Evolutionary conservation across 225 moss, liverwort and hornwort species (phyloP), one percentile per base, ranked within the genome.

Genomic region (Ulota crispa): DNA sequence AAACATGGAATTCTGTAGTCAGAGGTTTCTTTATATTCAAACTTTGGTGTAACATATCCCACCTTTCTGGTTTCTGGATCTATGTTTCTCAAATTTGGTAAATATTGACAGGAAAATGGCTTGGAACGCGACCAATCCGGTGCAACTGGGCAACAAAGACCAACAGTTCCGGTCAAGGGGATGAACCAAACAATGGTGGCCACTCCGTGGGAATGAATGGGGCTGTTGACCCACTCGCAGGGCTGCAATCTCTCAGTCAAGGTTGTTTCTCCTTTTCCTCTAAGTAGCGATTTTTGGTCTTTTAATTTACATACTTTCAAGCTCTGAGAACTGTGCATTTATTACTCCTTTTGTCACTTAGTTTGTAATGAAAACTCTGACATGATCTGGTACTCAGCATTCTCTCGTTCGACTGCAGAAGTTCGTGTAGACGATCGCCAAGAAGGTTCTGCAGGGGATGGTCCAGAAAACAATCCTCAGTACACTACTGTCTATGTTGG

Each of bases 101-200:
- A 52, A 36, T 67, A 23, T 83, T 86, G 70, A 43, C 91, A 99
- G 99, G 99, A 68, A 99, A 99, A 64, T 99, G 99, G 99, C 94
- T 99, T 43, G 99, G 96, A 83, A 96, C 92, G 70, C 89, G 99
- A 86, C 94, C 96, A 53, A 99, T 99, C 57, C 96, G 99, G 9
- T 99, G 99, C 86, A 99, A 99, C 70, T 99, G 99, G 99, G 99
- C 99, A 65, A 96, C 93, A 27, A 99, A 96, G 83, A 94, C 99
- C 43, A 99, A 93, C 72, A 94, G 88, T 86, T 86, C 94, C 56
- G 79, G 86, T 69, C 88, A 86, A 64, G 74, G 68, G 71, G 99
- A 99, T 73, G 99, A 99, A 71, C 57, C 72, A 50, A 92, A 86
- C 86, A 87, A 79, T 72, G 80, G 68, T 60, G 75, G 89, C 57